Base-by-base conservation (phyloP, 331 rosid genomes). In the Dryas integrifolia region DNA sequence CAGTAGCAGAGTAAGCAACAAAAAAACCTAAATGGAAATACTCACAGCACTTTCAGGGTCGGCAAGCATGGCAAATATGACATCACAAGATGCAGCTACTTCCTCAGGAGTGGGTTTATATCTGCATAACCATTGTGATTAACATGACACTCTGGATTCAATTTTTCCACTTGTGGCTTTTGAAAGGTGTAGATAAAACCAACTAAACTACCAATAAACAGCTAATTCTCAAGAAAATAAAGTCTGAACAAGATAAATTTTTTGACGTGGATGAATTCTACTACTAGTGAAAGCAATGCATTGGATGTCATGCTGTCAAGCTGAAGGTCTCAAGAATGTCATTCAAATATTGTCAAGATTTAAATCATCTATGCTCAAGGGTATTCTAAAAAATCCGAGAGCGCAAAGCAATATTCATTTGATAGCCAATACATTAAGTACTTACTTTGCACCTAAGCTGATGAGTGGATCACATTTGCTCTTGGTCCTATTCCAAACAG, bases 41-140 rank as follows among this genome's bases (percentile, higher is more conserved):
- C 97, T 65, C 85, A 94, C 96, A 56, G 98, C 98, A 85, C 90
- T 89, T 68, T 88, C 86, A 59, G 98, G 98, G 83, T 91, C 97
- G 13, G 98, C 97, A 70, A 95, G 98, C 97, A 95, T 95, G 58
- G 98, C 92, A 81, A 95, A 95, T 46, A 96, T 95, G 85, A 95
- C 83, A 74, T 95, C 96, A 35, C 98, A 95, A 80, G 96, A 89
- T 58, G 95, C 96, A 6, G 96, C 86, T 69, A 95, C 98, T 88
- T 91, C 96, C 73, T 79, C 88, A 11, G 97, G 98, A 73, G 93
- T 78, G 26, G 96, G 72, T 75, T 86, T 85, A 68, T 95, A 95
- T 84, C 98, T 95, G 87, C 83, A 79, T 67, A 79, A 58, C 16
- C 72, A 24, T 78, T 52, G 71, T 30, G 64, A 43, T 64, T 6